Conservation (phyloP, 768 basidiomycete species). For the Podaxis sp. region DNA sequence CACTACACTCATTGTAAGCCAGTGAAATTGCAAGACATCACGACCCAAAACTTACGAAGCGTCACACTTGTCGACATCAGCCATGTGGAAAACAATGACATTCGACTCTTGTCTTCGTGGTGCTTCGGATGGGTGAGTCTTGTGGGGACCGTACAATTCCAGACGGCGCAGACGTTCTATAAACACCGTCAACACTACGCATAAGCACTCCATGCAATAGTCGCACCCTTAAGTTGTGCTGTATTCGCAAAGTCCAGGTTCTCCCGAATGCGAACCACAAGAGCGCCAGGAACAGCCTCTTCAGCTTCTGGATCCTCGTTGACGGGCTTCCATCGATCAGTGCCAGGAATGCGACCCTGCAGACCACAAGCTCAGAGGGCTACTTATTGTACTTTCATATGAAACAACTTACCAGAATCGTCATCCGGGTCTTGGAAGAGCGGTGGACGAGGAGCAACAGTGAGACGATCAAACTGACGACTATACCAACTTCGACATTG, state of each 20-base stretch:
- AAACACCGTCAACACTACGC: background rate
- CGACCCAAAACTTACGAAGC: conserved; percentile 68
- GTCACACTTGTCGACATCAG: conserved; percentile 88
- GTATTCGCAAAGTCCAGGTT: conserved; percentile 95
- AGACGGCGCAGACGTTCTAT: conserved; percentile 78
- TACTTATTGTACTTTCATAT: background rate
- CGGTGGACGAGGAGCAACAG: conserved; percentile 87
- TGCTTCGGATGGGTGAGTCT: conserved; percentile 85
- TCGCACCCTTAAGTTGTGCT: conserved; percentile 83
- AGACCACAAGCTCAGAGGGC: background rate
- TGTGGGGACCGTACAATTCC: conserved; percentile 82
- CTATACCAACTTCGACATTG: conserved; percentile 90
- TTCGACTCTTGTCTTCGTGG: conserved; percentile 73
- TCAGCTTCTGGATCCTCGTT: conserved; percentile 83
- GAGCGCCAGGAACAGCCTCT: conserved; percentile 75
- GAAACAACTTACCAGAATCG: conserved; percentile 65
- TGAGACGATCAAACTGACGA: conserved; percentile 85
- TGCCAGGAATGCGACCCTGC: conserved; percentile 85
- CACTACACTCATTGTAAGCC: conserved; percentile 39
- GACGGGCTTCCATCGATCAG: conserved; percentile 86
- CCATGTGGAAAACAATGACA: conserved; percentile 88
- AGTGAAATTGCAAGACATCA: conserved; percentile 8
- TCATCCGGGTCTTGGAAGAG: conserved; percentile 87
- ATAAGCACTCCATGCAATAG: background rate
- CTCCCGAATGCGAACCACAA: conserved; percentile 90